phyloP scores from a whole-genome alignment of 2,329 filamentous ascomycete species.

The Onygenales sp. region DNA sequence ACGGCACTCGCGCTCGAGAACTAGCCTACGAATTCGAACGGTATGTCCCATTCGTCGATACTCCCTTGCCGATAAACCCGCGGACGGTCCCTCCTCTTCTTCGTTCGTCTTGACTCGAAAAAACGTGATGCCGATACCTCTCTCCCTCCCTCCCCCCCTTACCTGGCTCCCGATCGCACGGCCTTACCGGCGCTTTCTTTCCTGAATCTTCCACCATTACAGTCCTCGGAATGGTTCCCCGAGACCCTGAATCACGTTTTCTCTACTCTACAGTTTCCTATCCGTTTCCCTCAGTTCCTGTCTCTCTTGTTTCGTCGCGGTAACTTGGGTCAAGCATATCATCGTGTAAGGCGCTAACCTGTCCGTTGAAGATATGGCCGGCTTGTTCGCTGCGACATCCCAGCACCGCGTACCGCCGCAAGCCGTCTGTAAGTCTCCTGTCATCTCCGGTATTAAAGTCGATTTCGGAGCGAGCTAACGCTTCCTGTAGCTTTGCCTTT shows the following conservation, averaged over 20 bases:
- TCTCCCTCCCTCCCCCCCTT: conserved; percentile 6
- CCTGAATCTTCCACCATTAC: conserved; percentile 2
- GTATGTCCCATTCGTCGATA: conserved; percentile 58
- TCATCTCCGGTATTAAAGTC: not conserved
- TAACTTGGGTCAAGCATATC: not conserved
- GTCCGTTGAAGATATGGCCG: conserved; percentile 72
- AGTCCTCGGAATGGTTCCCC: conserved; percentile 2
- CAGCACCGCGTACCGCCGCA: conserved; percentile 83
- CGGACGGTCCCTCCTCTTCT: conserved; percentile 11
- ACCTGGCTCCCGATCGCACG: conserved; percentile 6
- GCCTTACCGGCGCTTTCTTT: conserved; percentile 9
- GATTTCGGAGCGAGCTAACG: conserved; percentile 15
- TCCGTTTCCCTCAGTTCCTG: not conserved
- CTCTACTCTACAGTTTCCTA: not conserved
- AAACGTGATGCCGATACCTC: conserved; percentile 11
- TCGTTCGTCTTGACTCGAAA: conserved; percentile 10
- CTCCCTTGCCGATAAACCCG: conserved; percentile 8
- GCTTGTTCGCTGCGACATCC: conserved; percentile 96
- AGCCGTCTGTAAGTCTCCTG: conserved; percentile 75
- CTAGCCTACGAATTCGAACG: conserved; percentile 99
- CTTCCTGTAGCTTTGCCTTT: conserved; percentile 67
- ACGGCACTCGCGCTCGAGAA: conserved; percentile 96
- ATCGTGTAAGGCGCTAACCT: conserved; percentile 20
- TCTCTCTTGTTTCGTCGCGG: not conserved
- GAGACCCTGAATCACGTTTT: conserved; percentile 2